phyloP scores from a whole-genome alignment of 2,329 filamentous ascomycete genomes.

The Laburnicola sp. region DNA sequence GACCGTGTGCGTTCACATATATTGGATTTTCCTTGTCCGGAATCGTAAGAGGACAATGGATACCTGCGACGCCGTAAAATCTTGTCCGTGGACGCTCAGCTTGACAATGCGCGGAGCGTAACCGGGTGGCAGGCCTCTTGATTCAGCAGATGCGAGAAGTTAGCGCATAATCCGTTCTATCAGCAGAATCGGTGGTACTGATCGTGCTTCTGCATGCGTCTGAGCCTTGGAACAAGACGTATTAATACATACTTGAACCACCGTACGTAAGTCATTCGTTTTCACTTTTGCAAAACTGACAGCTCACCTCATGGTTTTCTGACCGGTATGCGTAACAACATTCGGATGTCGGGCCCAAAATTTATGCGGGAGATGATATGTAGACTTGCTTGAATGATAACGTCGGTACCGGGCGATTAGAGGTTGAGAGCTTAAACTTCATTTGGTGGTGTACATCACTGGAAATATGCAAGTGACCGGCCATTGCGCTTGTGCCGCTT shows the following conservation, averaged over 20 bases:
- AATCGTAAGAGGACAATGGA: too few species aligned
- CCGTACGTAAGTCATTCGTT: background rate
- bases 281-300: background rate
- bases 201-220: too few species aligned
- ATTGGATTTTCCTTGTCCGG: too few species aligned
- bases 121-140: too few species aligned
- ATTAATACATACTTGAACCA: too few species aligned
- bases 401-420: background rate
- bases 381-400: conserved; percentile 9
- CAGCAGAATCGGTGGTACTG: too few species aligned
- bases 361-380: background rate
- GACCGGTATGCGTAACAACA: conserved; percentile 19
- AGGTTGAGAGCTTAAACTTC: background rate
- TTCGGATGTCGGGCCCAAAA: conserved; percentile 14
- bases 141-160: too few species aligned
- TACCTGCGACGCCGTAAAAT: too few species aligned
- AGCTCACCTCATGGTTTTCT: background rate
- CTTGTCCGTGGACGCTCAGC: too few species aligned
- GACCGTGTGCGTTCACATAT: background rate
- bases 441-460: background rate
- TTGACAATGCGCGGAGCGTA: too few species aligned
- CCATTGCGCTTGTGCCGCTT: conserved; percentile 22
- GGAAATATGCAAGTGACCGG: conserved; percentile 22
- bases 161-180: too few species aligned
- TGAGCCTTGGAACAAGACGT: too few species aligned